These are phyloP conservation scores for Glebionis coronaria DNA, from an alignment of 129 eudicot genomes.

Conservation along the genomic window DNA sequence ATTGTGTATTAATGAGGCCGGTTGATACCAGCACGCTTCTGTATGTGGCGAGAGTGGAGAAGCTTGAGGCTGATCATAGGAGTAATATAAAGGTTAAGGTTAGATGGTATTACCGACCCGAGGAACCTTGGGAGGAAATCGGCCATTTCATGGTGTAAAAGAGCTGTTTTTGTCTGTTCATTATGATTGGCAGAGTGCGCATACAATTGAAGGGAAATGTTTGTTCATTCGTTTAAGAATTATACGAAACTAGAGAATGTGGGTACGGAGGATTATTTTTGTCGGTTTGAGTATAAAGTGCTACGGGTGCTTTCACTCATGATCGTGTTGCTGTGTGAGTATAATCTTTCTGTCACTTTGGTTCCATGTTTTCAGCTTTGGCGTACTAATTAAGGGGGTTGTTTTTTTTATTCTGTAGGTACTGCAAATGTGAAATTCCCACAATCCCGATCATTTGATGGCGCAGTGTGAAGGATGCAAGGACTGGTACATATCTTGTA, in stretches of 20 bases:
- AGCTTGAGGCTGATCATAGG: slow-evolving; percentile 76
- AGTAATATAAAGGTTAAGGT: slow-evolving; percentile 74
- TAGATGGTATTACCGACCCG: slow-evolving; percentile 83
- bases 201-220: slow-evolving; percentile 85
- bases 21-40: slow-evolving; percentile 65
- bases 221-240: slow-evolving; percentile 80
- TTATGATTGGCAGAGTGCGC: slow-evolving; percentile 78
- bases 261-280: slow-evolving; percentile 75
- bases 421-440: slow-evolving; percentile 91
- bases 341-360: no score
- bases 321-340: slow-evolving; percentile 95
- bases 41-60: slow-evolving; percentile 77
- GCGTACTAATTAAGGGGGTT: no score
- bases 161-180: slow-evolving; percentile 88
- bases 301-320: slow-evolving; percentile 80
- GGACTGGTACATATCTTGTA: slow-evolving; percentile 51
- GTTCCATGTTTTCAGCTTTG: no score
- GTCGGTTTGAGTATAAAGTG: slow-evolving; percentile 81
- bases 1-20: slow-evolving; percentile 78
- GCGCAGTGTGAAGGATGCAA: slow-evolving; percentile 84
- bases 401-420: slow-evolving; percentile 29
- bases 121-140: slow-evolving; percentile 77
- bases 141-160: slow-evolving; percentile 82
- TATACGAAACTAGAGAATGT: slow-evolving; percentile 89
- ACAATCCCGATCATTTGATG: slow-evolving; percentile 89